Percentiles rank a stretch among this genome's conserved stretches.
phyloP scores from a whole-genome alignment of 176 grass and related monocot genomes.

The Pontederia crassipes region DNA sequence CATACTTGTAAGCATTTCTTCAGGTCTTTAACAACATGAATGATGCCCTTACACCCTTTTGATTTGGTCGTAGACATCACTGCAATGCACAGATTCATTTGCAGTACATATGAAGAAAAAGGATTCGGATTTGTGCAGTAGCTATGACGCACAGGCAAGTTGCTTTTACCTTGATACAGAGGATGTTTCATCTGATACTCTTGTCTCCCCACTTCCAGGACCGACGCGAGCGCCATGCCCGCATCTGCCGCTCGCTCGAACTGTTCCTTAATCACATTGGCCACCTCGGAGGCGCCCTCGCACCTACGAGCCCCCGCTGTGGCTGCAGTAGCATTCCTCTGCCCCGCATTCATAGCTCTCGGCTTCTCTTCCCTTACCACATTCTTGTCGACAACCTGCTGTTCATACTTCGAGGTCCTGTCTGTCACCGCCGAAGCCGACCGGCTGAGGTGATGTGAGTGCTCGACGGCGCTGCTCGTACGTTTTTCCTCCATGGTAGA shows the following conservation, averaged over 20 bases:
- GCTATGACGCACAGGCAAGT: neutral
- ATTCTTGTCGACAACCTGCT: conserved; percentile 38
- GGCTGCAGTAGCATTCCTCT: conserved; percentile 1
- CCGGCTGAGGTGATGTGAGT: conserved; percentile 8
- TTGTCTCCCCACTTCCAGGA: conserved; percentile 68
- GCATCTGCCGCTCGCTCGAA: conserved; percentile 48
- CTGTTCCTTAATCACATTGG: conserved; percentile 47
- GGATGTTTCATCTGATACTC: conserved; percentile 38
- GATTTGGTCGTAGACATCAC: too few species aligned
- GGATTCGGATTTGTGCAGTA: neutral
- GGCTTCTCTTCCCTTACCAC: conserved; percentile 16
- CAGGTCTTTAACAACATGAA: neutral
- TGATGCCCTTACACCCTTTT: too few species aligned
- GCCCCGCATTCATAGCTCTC: neutral
- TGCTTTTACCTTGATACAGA: conserved; percentile 47
- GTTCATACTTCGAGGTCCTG: conserved; percentile 16
- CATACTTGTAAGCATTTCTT: neutral
- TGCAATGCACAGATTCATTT: too few species aligned
- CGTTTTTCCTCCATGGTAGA: neutral
- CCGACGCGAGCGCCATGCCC: conserved; percentile 29
- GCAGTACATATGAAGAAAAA: neutral
- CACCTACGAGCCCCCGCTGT: conserved; percentile 11
- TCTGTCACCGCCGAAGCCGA: conserved; percentile 5
- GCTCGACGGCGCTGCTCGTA: neutral
- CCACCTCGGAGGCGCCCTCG: conserved; percentile 20